Evolutionary conservation across 768 basidiomycete genomes (phyloP).

Genomic region (Leccinum rimulosum): DNA sequence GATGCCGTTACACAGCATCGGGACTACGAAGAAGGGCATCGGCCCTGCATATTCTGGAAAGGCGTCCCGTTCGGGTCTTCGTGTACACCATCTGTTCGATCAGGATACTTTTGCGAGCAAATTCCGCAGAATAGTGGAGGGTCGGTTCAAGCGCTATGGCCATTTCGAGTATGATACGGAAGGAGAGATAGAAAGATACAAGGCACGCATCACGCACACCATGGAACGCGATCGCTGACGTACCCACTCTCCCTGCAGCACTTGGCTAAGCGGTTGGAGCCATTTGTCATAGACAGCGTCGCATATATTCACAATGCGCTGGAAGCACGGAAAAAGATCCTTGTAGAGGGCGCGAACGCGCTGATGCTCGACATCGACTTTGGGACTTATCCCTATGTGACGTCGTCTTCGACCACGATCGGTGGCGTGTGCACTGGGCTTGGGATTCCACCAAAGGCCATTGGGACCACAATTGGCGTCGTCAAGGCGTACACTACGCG

Average conservation of each 20-base stretch:
- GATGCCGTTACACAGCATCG: conserved; percentile 58
- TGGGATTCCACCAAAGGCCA: conserved; percentile 88
- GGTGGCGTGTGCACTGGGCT: conserved; percentile 97
- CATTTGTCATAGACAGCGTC: conserved; percentile 88
- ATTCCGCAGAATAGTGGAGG: conserved; percentile 94
- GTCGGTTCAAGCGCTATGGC: conserved; percentile 96
- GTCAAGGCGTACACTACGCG: conserved; percentile 98
- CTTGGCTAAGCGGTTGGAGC: conserved; percentile 79
- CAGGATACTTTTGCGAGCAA: conserved; percentile 80
- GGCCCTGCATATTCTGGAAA: conserved; percentile 98
- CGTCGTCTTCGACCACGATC: conserved; percentile 88
- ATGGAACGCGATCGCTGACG: not conserved
- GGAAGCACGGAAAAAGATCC: conserved; percentile 68
- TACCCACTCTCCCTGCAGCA: conserved; percentile 39
- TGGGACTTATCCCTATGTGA: conserved; percentile 97
- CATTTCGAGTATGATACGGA: conserved; percentile 99
- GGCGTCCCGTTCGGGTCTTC: conserved; percentile 91
- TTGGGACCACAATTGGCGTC: conserved; percentile 89
- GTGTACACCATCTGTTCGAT: conserved; percentile 96
- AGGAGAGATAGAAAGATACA: conserved; percentile 90
- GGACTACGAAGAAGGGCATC: conserved; percentile 97
- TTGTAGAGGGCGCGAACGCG: conserved; percentile 98
- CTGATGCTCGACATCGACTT: conserved; percentile 98
- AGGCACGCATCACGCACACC: conserved; percentile 46
- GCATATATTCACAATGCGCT: conserved; percentile 82